Base-by-base conservation (phyloP, 1,139 yeast species). In the Geotrichum phurueaensis region DNA sequence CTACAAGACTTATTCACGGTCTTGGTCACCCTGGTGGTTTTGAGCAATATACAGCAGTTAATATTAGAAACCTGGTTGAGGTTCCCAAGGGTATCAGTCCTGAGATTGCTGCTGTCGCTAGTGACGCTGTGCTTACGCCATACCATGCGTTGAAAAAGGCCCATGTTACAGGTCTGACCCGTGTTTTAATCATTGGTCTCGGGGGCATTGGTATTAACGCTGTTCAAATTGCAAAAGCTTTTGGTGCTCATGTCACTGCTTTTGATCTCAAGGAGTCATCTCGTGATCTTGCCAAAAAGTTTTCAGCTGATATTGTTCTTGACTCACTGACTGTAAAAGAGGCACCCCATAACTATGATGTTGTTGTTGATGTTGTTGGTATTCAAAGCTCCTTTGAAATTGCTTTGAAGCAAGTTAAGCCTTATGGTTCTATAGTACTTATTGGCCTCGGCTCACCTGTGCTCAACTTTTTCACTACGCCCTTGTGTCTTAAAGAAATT, bases 161-260 rank as follows among this genome's bases (percentile, higher is more conserved):
- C 3, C 73, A 69, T 54, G 67, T 69, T 29, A 58, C 53, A 12
- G 80, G 82, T 15, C 71, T 76, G 4, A 63, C 75, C 12, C 79
- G 76, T 63, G 79, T 80, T 2, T 71, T 80, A 58, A 74, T 80
- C 5, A 68, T 79, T 58, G 85, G 84, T 1, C 70, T 79, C 52
- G 84, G 84, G 9, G 84, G 84, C 1, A 72, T 81, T 59, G 84
- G 84, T 0, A 70, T 79, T 63, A 80, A 80, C 67, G 84, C 80
- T 1, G 60, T 81, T 20, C 84, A 81, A 65, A 77, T 81, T 47
- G 72, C 79, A 58, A 74, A 72, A 57, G 69, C 70, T 39, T 79
- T 74, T 61, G 79, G 79, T n/a, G 76, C 78, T 61, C 66, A 75
- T 47, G 72, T 79, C 6, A 79, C 79, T 20, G 79, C 78, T 3